Evolutionary conservation across 129 eudicot genomes (phyloP).

Genomic region (Centaurea solstitialis): DNA sequence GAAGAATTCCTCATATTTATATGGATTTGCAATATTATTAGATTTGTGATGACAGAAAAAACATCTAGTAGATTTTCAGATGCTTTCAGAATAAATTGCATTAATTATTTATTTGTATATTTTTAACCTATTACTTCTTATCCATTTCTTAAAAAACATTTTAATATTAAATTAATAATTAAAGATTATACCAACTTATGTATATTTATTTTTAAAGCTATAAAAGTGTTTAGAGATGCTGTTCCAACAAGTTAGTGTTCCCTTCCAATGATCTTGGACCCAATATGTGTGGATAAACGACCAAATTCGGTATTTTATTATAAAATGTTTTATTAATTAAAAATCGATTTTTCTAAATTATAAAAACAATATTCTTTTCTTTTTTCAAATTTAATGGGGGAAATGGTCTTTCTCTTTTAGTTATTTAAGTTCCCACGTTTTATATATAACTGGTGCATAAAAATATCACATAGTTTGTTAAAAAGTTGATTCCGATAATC

Average conservation of each 20-base stretch:
- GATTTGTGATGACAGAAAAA: too few relatives aligned
- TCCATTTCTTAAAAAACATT: too few relatives aligned
- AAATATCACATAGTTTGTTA: too few relatives aligned
- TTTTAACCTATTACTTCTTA: too few relatives aligned
- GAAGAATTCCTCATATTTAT: too few relatives aligned
- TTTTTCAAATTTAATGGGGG: not conserved
- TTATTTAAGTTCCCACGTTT: not conserved
- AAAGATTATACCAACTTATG: not conserved
- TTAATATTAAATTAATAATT: too few relatives aligned
- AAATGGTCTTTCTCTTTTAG: not conserved
- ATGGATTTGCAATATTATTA: too few relatives aligned
- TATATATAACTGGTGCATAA: not conserved
- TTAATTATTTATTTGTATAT: too few relatives aligned
- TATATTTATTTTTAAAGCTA: not conserved
- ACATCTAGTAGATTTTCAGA: too few relatives aligned
- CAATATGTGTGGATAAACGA: not conserved
- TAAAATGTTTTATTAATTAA: not conserved
- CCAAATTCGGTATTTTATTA: not conserved
- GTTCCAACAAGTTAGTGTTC: not conserved
- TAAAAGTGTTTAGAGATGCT: not conserved
- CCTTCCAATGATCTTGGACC: slow-evolving; percentile 11
- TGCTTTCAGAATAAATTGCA: too few relatives aligned
- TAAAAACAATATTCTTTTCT: not conserved
- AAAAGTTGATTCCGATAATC: too few relatives aligned
- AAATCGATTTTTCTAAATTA: not conserved